Percentiles rank a stretch among this genome's conserved stretches.
Conservation (phyloP, 371 early-diverging fungal species). For the Mucor indicus region DNA sequence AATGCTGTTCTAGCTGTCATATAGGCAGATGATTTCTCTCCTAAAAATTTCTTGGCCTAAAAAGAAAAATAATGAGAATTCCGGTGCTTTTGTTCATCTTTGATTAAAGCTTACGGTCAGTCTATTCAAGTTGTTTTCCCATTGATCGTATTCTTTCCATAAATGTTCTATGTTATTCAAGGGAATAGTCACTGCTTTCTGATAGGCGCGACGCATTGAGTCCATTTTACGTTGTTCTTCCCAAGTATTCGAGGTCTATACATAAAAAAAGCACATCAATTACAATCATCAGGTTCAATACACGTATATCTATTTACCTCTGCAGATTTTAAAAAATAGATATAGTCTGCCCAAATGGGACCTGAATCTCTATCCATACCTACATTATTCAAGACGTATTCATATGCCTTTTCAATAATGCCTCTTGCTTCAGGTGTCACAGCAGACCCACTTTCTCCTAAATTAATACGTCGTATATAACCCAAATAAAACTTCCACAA, state of each 20-base stretch:
- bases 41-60: constrained; percentile 84
- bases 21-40: constrained; percentile 82
- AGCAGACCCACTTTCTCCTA: constrained; percentile 44
- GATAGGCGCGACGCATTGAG: constrained; percentile 81
- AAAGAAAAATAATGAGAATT: no score
- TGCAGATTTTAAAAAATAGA: constrained; percentile 74
- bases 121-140: constrained; percentile 86
- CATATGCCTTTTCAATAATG: constrained; percentile 82
- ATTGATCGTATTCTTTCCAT: constrained; percentile 95
- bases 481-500: constrained; percentile 87
- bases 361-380: constrained; percentile 92
- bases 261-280: background rate
- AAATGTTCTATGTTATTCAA: constrained; percentile 82
- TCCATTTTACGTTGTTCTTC: constrained; percentile 92
- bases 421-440: constrained; percentile 66
- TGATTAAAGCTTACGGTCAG: constrained; percentile 55
- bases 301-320: constrained; percentile 58
- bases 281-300: no score
- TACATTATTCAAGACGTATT: constrained; percentile 82
- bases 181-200: constrained; percentile 85
- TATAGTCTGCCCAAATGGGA: constrained; percentile 86
- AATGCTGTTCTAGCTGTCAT: constrained; percentile 90
- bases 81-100: no score
- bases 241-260: constrained; percentile 69
- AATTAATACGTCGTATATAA: constrained; percentile 81